phyloP scores from a whole-genome alignment of 1,139 yeast genomes.

The Magnusiomyces sp. region DNA sequence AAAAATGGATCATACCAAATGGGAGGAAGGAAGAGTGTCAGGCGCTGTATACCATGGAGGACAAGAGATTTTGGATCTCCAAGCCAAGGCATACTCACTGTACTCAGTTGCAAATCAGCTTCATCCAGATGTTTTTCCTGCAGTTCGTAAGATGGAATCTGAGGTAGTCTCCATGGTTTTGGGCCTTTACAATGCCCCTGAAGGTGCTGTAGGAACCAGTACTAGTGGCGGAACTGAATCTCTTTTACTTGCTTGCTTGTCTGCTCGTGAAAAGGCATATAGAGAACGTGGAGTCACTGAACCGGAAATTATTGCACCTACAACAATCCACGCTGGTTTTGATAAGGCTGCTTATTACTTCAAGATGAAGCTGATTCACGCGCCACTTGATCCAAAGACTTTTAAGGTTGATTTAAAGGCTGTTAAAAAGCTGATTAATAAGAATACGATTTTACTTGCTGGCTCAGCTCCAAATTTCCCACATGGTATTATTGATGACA shows the following conservation, averaged over 20 bases:
- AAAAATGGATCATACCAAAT: slow-evolving; percentile 55
- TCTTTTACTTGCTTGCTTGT: slow-evolving; percentile 68
- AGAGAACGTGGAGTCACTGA: slow-evolving; percentile 53
- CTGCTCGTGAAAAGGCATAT: slow-evolving; percentile 65
- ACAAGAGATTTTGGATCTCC: slow-evolving; percentile 57
- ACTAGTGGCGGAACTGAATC: slow-evolving; percentile 98
- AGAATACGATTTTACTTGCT: slow-evolving; percentile 71
- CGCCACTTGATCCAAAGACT: slow-evolving; percentile 61
- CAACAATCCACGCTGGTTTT: slow-evolving; percentile 89
- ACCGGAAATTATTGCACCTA: slow-evolving; percentile 87
- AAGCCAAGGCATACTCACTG: slow-evolving; percentile 64
- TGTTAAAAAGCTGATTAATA: slow-evolving; percentile 57
- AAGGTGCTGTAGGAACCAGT: slow-evolving; percentile 73
- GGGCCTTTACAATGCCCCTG: slow-evolving; percentile 65
- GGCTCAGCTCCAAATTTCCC: slow-evolving; percentile 98
- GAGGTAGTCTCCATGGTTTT: slow-evolving; percentile 92
- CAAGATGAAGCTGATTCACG: slow-evolving; percentile 76
- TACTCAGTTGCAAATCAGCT: slow-evolving; percentile 87
- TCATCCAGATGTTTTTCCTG: slow-evolving; percentile 97
- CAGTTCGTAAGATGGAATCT: slow-evolving; percentile 91
- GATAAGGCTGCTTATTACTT: slow-evolving; percentile 91
- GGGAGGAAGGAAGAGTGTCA: slow-evolving; percentile 78
- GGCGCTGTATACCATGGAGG: slow-evolving; percentile 99
- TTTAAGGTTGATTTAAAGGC: slow-evolving; percentile 58
- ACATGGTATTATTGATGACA: slow-evolving; percentile 91